These are phyloP conservation scores for Vaccinium macrocarpon DNA, from an alignment of 148 eudicot genomes.

Conservation along the genomic window DNA sequence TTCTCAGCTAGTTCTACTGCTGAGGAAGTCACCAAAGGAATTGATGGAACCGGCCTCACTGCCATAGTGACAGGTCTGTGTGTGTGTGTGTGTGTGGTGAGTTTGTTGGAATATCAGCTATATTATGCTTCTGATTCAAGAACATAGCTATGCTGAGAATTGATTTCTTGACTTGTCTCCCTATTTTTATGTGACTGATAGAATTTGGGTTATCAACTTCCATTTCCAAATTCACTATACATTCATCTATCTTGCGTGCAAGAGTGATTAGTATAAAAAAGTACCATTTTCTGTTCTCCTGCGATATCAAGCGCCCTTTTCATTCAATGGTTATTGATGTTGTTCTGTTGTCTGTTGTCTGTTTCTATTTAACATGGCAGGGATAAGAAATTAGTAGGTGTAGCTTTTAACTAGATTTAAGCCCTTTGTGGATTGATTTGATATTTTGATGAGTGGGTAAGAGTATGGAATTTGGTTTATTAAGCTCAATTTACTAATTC, in stretches of 20 bases:
- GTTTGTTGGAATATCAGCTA: neutral
- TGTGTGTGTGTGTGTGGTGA: neutral
- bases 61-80: neutral
- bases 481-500: too few species aligned
- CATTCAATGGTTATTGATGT: too few species aligned
- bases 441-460: too few species aligned
- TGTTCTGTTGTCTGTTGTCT: too few species aligned
- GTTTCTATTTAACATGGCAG: too few species aligned
- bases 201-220: neutral
- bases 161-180: neutral
- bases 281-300: too few species aligned
- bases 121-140: neutral
- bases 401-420: too few species aligned
- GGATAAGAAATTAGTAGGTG: too few species aligned
- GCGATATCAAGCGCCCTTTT: too few species aligned
- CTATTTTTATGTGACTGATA: neutral
- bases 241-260: neutral
- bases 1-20: neutral
- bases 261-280: neutral
- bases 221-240: neutral
- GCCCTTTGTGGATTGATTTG: too few species aligned
- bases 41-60: neutral
- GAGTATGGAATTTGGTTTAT: too few species aligned
- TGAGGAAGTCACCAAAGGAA: neutral
- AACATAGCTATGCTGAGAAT: neutral